Conservation (phyloP, 805 yeast species). For the Candida lessepsii region DNA sequence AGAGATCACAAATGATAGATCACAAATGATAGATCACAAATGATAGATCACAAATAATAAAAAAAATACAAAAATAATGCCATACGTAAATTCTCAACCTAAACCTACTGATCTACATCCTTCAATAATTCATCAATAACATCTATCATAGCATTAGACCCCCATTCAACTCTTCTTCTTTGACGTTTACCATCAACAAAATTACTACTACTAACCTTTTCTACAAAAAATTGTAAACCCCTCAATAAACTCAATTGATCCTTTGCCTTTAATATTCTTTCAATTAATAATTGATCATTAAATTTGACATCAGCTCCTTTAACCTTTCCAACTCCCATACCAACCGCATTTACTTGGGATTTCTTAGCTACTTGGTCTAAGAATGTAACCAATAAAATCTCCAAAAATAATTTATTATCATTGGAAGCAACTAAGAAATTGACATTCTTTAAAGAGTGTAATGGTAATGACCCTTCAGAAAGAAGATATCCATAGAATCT, state of each 20-base stretch:
- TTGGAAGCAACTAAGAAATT: conserved; percentile 68
- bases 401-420: conserved; percentile 68
- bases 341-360: conserved; percentile 50
- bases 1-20: no score
- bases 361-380: conserved; percentile 63
- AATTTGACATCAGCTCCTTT: conserved; percentile 36
- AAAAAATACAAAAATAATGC: no score
- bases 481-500: conserved; percentile 76
- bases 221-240: conserved; percentile 65
- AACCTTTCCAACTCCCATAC: conserved; percentile 38
- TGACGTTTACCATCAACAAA: conserved; percentile 55
- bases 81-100: no score
- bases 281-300: conserved; percentile 50
- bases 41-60: no score
- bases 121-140: conserved; percentile 32
- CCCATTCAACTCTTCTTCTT: conserved; percentile 64
- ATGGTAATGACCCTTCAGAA: conserved; percentile 68
- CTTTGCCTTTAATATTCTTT: conserved; percentile 51
- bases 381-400: conserved; percentile 67
- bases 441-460: conserved; percentile 70
- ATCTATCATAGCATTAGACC: conserved; percentile 52
- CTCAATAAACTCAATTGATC: conserved; percentile 58
- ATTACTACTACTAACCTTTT: conserved; percentile 44
- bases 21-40: no score
- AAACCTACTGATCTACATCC: no score